Conservation (phyloP, 306 rosid species). For the Sicyos edulis region DNA sequence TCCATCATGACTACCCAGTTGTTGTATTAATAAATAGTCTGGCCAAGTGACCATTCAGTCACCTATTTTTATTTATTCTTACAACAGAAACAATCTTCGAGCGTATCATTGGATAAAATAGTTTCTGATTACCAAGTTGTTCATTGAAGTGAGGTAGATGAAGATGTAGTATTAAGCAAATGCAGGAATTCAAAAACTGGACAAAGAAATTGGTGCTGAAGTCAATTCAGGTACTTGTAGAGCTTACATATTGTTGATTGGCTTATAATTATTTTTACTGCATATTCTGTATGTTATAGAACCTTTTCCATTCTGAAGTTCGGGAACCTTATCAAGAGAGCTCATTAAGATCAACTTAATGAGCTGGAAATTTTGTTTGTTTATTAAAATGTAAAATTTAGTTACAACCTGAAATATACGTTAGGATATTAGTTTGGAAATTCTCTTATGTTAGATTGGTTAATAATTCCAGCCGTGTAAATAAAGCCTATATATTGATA, state of each 20-base stretch:
- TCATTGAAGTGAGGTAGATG: constrained; percentile 65
- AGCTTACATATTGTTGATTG: background rate
- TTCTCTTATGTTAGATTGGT: too few species aligned
- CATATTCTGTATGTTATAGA: background rate
- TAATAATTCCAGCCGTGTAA: too few species aligned
- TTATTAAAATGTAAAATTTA: too few species aligned
- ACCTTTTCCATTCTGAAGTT: background rate
- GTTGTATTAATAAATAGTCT: constrained; percentile 17
- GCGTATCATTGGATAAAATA: constrained; percentile 76
- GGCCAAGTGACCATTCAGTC: constrained; percentile 8
- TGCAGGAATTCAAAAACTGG: constrained; percentile 78
- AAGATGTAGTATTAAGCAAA: constrained; percentile 70
- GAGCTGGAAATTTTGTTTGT: too few species aligned
- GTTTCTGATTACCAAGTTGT: constrained; percentile 61
- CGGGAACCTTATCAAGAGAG: background rate
- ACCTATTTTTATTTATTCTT: constrained; percentile 18
- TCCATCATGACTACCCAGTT: constrained; percentile 17
- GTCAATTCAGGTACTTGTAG: constrained; percentile 53
- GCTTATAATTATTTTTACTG: background rate
- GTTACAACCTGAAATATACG: too few species aligned
- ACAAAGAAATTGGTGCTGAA: constrained; percentile 60
- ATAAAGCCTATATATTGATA: too few species aligned
- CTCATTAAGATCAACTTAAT: too few species aligned
- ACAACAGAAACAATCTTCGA: constrained; percentile 56
- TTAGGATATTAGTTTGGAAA: too few species aligned